A percentile compares a stretch with the other conserved stretches of the same genome.
These are phyloP conservation scores for Boletus sp. DNA, from an alignment of 768 basidiomycete genomes.

Conservation along the genomic window DNA sequence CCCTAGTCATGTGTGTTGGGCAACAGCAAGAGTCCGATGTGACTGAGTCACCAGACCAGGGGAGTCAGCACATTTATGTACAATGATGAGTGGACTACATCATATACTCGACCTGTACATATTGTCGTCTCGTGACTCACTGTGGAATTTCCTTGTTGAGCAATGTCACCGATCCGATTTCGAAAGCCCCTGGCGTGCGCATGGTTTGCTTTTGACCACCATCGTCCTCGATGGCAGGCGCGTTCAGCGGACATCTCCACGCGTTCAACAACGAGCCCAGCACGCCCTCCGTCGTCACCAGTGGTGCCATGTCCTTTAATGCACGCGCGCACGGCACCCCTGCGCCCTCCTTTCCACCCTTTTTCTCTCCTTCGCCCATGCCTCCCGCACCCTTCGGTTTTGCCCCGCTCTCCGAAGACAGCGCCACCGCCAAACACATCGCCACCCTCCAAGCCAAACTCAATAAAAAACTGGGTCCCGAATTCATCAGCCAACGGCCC, in stretches of 20 bases:
- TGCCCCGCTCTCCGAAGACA: slow-evolving; percentile 51
- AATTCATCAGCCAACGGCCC: slow-evolving; percentile 85
- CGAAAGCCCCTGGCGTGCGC: not conserved
- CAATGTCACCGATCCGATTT: no score
- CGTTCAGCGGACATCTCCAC: slow-evolving; percentile 58
- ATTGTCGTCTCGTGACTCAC: no score
- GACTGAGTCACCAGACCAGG: not conserved
- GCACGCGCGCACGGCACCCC: slow-evolving; percentile 49
- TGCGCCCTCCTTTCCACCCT: slow-evolving; percentile 10
- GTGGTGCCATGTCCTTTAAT: slow-evolving; percentile 63
- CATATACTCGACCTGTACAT: no score
- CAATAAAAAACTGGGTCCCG: slow-evolving; percentile 87
- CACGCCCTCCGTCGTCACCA: slow-evolving; percentile 39
- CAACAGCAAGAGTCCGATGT: not conserved
- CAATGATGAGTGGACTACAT: no score
- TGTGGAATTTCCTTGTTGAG: no score
- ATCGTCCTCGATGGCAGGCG: slow-evolving; percentile 49
- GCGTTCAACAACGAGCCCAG: slow-evolving; percentile 34
- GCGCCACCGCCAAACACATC: slow-evolving; percentile 52
- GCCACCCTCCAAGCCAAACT: slow-evolving; percentile 78
- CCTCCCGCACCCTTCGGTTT: not conserved
- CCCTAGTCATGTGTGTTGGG: not conserved
- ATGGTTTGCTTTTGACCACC: slow-evolving; percentile 10
- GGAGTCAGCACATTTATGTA: no score
- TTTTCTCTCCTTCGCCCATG: slow-evolving; percentile 1